Base-by-base conservation (phyloP, 345 rosid genomes). In the Mallotus nudiflorus region DNA sequence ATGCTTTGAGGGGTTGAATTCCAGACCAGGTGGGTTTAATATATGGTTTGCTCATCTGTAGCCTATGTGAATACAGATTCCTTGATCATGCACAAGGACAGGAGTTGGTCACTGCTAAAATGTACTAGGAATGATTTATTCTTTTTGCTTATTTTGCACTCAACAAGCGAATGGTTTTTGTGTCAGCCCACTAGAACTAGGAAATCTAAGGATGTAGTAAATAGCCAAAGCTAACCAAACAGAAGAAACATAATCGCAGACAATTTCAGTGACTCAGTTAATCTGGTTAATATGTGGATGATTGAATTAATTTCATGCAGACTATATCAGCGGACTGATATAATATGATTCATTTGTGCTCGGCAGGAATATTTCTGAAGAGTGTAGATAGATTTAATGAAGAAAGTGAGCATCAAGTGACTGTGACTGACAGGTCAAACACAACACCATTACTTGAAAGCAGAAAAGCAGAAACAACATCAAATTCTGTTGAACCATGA, bases 351-450 rank as follows among this genome's bases (percentile, higher is more conserved):
- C 2, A 12, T 62, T 7, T 54, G 66, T 58, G 18, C 27, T 35
- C 59, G 28, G 74, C 91, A 94, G 98, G 98, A 53, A 73, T 85
- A 56, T 94, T 90, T 76, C 52, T 94, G 73, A 84, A 78, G 59
- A 70, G 91, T 18, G 92, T 88, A 29, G 96, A 94, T 77, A 79
- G 89, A 68, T 90, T 80, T 68, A 28, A 85, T 2, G 96, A 94
- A 79, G 96, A 83, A 56, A 78, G 80, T 1, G 89, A 83, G 69
- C 68, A 63, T 48, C 68, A 67, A 76, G 76, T 50, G 6, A 53
- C 42, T 6, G 55, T 70, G 2, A 46, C 37, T 20, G 87, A 86
- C 29, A 78, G 74, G 65, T 78, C 86, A 29, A 70, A 76, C 50
- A 77, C 76, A 9, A 76, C 84, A 3, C 92, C 93, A 27, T 76